Evolutionary conservation across 1,139 yeast genomes (phyloP).

Genomic region (Pneumocystis sp.): DNA sequence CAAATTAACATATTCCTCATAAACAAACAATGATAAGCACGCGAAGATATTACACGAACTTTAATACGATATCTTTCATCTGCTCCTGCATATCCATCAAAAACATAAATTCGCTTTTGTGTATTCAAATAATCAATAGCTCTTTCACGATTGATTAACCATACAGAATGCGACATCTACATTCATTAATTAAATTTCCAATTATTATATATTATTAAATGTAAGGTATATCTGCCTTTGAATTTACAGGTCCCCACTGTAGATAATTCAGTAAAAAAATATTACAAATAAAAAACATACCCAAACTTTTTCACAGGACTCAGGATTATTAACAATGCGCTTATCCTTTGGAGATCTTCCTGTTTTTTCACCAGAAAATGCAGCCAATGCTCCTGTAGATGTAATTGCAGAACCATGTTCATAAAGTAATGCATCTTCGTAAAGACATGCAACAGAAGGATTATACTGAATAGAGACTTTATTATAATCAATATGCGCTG

Average conservation of each 20-base stretch:
- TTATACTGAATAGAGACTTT: conserved; percentile 51
- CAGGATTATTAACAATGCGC: conserved; percentile 88
- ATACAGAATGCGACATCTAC: conserved; percentile 77
- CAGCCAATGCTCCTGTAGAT: conserved; percentile 88
- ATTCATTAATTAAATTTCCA: not conserved
- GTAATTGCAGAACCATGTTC: conserved; percentile 88
- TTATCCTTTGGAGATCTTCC: conserved; percentile 98
- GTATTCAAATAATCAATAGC: conserved; percentile 95
- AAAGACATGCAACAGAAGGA: conserved; percentile 82
- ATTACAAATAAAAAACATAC: not conserved
- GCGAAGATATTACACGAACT: conserved; percentile 92
- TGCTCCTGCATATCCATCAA: conserved; percentile 98
- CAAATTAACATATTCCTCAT: conserved; percentile 97
- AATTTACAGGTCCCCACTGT: conserved; percentile 93
- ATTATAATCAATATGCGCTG: conserved; percentile 30
- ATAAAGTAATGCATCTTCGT: conserved; percentile 76
- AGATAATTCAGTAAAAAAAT: not conserved
- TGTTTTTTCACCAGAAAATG: conserved; percentile 89
- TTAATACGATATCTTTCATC: conserved; percentile 95
- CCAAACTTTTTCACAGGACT: conserved; percentile 78
- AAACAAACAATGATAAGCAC: conserved; percentile 96
- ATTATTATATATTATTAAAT: not conserved
- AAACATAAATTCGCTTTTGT: conserved; percentile 83
- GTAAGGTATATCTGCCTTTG: conserved; percentile 25
- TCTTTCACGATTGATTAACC: conserved; percentile 92